Base-by-base conservation (phyloP, 164 flowering plant genomes). In the Tetracentron sinense region DNA sequence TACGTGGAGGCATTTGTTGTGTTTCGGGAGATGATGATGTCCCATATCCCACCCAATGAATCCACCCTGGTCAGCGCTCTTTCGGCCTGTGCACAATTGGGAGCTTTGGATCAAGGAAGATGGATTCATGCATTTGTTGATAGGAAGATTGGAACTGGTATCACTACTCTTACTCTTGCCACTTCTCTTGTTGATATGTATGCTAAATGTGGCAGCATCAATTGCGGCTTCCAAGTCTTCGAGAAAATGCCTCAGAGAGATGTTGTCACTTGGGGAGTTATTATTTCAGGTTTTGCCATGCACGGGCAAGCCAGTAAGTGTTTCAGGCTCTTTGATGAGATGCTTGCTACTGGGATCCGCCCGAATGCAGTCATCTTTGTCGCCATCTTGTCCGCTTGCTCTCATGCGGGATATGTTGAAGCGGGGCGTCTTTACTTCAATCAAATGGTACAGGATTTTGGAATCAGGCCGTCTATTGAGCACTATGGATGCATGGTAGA, bases 101-200 rank as follows among this genome's bases (percentile, higher is more conserved):
- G 85, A 15, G 74, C 77, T 12, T 48, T 79, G 51, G 69, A 69
- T 19, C 72, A 65, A 30, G 80, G 80, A 44, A 69, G 69, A 61
- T 73, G 76, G 78, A 74, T 78, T 30, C 80, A 75, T 30, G 62
- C n/a, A 8, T 71, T 72, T 65, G 53, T 68, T n/a, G 23, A 69
- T 42, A 68, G 44, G 31, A n/a, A n/a, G n/a, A 46, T 7, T 26
- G 55, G 63, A 33, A 30, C 25, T 44, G 42, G 35, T 48, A 26
- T 74, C n/a, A n/a, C n/a, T 1, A 66, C 69, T 30, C 42, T 65
- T 19, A 54, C 27, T 15, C 31, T 89, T 69, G 82, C 86, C 7
- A 89, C 89, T 38, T 75, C 87, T 2, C 82, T 89, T 31, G 81
- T 85, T 54, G 85, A 89, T 56, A 85, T 86, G 96, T 89, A 89